Evolutionary conservation across 2,329 filamentous ascomycete genomes (phyloP).

Genomic region (Fusarium oxysporum): DNA sequence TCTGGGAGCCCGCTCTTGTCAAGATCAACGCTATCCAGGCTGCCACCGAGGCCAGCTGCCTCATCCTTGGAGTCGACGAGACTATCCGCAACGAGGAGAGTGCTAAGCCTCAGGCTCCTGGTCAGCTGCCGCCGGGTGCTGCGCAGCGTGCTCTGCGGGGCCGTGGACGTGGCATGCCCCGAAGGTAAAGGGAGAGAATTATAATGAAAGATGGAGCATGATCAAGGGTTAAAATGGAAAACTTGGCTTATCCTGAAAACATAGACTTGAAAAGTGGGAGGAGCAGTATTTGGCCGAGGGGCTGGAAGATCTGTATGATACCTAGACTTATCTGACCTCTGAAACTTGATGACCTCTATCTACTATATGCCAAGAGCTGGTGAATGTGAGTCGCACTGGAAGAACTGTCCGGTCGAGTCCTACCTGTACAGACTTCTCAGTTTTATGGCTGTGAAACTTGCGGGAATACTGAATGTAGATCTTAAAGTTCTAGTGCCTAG

Average conservation of each 20-base stretch:
- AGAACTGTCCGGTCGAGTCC: not conserved
- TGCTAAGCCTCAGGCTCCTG: constrained; percentile 82
- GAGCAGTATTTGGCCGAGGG: constrained; percentile 31
- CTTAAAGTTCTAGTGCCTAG: not conserved
- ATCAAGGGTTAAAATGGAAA: constrained; percentile 34
- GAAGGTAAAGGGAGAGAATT: constrained; percentile 65
- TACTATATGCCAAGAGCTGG: not conserved
- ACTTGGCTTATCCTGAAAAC: constrained; percentile 25
- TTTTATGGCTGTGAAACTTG: not conserved
- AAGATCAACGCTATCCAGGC: constrained; percentile 98
- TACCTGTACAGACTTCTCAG: no score
- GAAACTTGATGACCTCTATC: constrained; percentile 44
- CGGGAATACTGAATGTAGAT: not conserved
- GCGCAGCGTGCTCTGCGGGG: constrained; percentile 89
- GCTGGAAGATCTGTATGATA: constrained; percentile 54
- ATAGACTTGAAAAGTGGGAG: constrained; percentile 30
- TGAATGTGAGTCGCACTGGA: not conserved
- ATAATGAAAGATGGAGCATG: constrained; percentile 36
- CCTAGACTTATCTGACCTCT: constrained; percentile 45
- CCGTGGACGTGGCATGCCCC: constrained; percentile 86
- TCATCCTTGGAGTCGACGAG: constrained; percentile 97
- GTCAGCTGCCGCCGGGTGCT: constrained; percentile 80
- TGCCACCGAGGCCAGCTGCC: constrained; percentile 91
- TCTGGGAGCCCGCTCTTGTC: constrained; percentile 96
- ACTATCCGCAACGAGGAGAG: constrained; percentile 99